A percentile compares a stretch with the other conserved stretches of the same genome.
Conservation (phyloP, 371 early-diverging fungal species). For the Lichtheimia ramosa region DNA sequence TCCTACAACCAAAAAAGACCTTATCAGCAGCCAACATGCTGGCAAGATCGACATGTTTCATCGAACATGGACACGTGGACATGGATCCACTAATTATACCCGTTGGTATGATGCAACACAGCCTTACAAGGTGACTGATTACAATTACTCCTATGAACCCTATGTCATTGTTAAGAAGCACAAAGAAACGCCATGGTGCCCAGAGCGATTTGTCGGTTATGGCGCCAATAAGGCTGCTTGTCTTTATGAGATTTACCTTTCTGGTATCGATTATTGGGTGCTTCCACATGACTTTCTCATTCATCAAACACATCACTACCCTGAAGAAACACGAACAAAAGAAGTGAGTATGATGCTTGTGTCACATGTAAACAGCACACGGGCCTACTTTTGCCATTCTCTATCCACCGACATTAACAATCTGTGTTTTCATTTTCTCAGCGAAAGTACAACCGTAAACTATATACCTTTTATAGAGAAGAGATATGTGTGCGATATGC, state of each 20-base stretch:
- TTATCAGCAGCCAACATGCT: slow-evolving; percentile 35
- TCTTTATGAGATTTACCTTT: slow-evolving; percentile 66
- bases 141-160: slow-evolving; percentile 67
- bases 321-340: slow-evolving; percentile 57
- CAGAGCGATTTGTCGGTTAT: slow-evolving; percentile 72
- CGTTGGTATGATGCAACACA: slow-evolving; percentile 51
- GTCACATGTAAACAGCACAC: neutral
- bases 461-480: slow-evolving; percentile 64
- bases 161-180: slow-evolving; percentile 61
- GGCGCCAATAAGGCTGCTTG: slow-evolving; percentile 77
- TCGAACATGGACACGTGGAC: slow-evolving; percentile 31
- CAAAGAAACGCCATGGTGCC: slow-evolving; percentile 64
- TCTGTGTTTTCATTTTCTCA: too few relatives aligned
- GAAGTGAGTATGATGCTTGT: slow-evolving; percentile 41
- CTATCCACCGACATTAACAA: neutral
- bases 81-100: slow-evolving; percentile 62
- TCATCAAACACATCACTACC: slow-evolving; percentile 68
- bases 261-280: slow-evolving; percentile 66
- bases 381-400: too few relatives aligned
- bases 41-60: slow-evolving; percentile 25
- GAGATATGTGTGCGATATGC: slow-evolving; percentile 66
- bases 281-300: slow-evolving; percentile 65
- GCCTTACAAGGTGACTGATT: slow-evolving; percentile 56
- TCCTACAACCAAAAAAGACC: slow-evolving; percentile 50
- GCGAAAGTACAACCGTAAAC: slow-evolving; percentile 61